A percentile compares a stretch with the other conserved stretches of the same genome.
These are phyloP conservation scores for Pestalotiopsis fici DNA, from an alignment of 2,329 filamentous ascomycete species.

Conservation along the genomic window DNA sequence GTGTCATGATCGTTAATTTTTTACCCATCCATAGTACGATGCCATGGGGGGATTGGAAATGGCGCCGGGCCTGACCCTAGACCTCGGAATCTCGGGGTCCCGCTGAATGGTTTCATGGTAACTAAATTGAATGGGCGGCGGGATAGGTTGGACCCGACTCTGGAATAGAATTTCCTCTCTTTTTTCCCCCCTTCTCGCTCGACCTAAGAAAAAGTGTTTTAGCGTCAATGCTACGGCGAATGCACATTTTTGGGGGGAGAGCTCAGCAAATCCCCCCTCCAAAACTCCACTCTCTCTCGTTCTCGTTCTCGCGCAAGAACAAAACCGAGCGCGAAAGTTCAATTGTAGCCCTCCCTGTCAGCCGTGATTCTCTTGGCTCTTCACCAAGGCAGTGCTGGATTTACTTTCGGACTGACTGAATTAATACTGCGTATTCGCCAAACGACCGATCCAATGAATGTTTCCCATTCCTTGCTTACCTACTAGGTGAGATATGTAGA, in stretches of 20 bases:
- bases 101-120: neutral
- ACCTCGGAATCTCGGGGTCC: constrained; percentile 4
- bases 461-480: too few relatives aligned
- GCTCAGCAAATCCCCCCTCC: neutral
- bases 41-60: neutral
- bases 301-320: neutral
- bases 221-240: neutral
- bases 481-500: too few relatives aligned
- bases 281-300: neutral
- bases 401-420: too few relatives aligned
- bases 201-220: neutral
- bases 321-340: neutral
- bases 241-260: neutral
- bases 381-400: neutral
- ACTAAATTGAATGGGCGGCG: neutral
- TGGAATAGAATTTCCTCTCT: too few relatives aligned
- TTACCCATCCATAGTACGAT: neutral
- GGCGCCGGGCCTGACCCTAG: neutral
- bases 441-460: too few relatives aligned
- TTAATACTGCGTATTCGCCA: too few relatives aligned
- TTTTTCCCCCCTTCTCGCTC: too few relatives aligned
- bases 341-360: neutral
- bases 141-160: neutral
- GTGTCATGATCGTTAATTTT: constrained; percentile 5
- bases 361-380: neutral